Percentiles rank a stretch among this genome's conserved stretches.
Evolutionary conservation across 2,329 filamentous ascomycete genomes (phyloP).

Genomic region (Aspergillus carbonarius): DNA sequence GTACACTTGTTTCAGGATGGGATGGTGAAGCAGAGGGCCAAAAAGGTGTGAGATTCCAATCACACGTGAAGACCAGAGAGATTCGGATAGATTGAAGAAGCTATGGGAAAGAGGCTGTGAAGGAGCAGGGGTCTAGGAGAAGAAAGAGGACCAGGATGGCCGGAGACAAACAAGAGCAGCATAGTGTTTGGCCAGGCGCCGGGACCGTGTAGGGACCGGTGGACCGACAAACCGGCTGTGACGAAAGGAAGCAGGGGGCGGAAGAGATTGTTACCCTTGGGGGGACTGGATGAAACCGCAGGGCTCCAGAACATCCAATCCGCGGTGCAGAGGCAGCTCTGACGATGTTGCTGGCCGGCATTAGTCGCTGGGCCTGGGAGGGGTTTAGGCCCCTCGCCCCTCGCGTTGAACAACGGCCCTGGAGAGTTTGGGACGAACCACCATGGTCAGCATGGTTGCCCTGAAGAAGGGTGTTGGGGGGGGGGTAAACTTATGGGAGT

Average conservation of each 20-base stretch:
- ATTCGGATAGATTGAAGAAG: slow-evolving; percentile 1
- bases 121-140: neutral
- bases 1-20: slow-evolving; percentile 21
- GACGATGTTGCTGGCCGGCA: neutral
- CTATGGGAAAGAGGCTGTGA: neutral
- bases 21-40: slow-evolving; percentile 20
- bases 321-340: neutral
- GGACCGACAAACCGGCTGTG: neutral
- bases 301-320: neutral
- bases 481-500: neutral
- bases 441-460: neutral
- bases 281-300: neutral
- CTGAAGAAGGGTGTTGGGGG: neutral
- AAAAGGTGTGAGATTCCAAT: slow-evolving; percentile 1
- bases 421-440: too few species aligned
- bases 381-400: slow-evolving; percentile 1
- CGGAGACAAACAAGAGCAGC: neutral
- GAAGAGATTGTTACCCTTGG: neutral
- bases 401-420: neutral
- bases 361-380: neutral
- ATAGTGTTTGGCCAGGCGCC: neutral
- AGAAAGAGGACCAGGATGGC: neutral
- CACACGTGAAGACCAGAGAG: neutral
- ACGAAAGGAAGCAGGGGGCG: slow-evolving; percentile 5
- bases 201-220: neutral